A percentile compares a stretch with the other conserved stretches of the same genome.
Conservation (phyloP, 129 eudicot species). For the Rutidosis leptorrhynchoides region DNA sequence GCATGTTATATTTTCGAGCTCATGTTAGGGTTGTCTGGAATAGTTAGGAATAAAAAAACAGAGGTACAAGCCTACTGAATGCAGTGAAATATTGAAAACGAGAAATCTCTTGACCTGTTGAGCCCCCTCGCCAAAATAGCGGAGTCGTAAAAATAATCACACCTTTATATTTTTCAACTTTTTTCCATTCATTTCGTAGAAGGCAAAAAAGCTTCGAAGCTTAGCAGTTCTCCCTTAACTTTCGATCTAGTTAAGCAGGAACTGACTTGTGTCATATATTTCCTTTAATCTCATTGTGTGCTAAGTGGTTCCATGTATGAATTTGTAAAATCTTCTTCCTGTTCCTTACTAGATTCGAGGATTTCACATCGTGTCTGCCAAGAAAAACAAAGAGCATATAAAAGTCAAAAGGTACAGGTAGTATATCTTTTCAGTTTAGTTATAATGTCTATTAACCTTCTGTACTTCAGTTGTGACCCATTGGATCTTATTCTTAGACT, state of each 20-base stretch:
- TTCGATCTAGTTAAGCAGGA: conserved; percentile 13
- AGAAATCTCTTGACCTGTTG: not conserved
- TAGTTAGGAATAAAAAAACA: not conserved
- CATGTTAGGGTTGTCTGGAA: not conserved
- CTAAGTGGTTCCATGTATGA: conserved; percentile 3
- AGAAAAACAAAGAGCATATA: conserved; percentile 46
- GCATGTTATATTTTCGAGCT: not conserved
- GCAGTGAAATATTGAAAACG: not conserved
- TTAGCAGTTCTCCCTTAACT: not conserved
- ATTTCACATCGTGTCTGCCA: conserved; percentile 46
- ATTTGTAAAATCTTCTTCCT: not conserved
- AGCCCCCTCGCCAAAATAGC: not conserved
- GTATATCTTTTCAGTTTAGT: conserved; percentile 14
- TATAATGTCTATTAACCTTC: conserved; percentile 5
- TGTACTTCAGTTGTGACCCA: conserved; percentile 11
- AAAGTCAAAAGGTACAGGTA: conserved; percentile 61
- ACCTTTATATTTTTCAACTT: not conserved
- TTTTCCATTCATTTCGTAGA: not conserved
- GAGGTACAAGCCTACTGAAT: not conserved
- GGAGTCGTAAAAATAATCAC: not conserved
- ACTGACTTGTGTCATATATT: not conserved
- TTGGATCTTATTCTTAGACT: conserved; percentile 36
- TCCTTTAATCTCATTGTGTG: not conserved
- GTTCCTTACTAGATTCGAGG: conserved; percentile 37
- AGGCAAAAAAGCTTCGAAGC: not conserved